Conservation (phyloP, 345 rosid species). For the Boechera stricta region DNA sequence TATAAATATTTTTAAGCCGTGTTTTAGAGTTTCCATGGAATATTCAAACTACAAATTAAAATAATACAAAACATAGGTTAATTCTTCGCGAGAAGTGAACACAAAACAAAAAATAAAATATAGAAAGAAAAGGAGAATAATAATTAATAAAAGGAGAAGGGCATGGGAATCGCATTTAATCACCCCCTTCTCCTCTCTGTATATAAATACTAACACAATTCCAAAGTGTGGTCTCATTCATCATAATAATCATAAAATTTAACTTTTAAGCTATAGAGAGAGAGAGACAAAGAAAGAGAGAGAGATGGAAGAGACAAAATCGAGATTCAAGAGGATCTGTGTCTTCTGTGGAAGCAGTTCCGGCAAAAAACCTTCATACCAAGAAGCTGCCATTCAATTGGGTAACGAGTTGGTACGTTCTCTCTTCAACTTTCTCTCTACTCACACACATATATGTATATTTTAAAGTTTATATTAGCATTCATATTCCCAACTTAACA, state of each 20-base stretch:
- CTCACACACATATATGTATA: background rate
- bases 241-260: conserved; percentile 39
- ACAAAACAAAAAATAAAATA: background rate
- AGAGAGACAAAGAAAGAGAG: conserved; percentile 25
- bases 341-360: conserved; percentile 90
- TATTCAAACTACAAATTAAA: conserved; percentile 34
- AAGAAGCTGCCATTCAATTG: conserved; percentile 80
- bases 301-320: conserved; percentile 58
- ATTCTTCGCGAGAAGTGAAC: conserved; percentile 5
- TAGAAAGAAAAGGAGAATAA: conserved; percentile 16
- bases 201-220: conserved; percentile 40
- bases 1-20: background rate
- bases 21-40: conserved; percentile 31
- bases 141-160: conserved; percentile 22
- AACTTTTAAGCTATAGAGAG: conserved; percentile 36
- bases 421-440: background rate
- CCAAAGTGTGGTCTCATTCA: conserved; percentile 43
- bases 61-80: background rate
- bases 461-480: background rate
- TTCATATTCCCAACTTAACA: conserved; percentile 4
- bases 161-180: conserved; percentile 47
- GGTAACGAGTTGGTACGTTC: conserved; percentile 76
- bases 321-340: conserved; percentile 84
- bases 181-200: conserved; percentile 21
- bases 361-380: conserved; percentile 79